phyloP scores from a whole-genome alignment of 768 basidiomycete species.

The Pholiota conissans region DNA sequence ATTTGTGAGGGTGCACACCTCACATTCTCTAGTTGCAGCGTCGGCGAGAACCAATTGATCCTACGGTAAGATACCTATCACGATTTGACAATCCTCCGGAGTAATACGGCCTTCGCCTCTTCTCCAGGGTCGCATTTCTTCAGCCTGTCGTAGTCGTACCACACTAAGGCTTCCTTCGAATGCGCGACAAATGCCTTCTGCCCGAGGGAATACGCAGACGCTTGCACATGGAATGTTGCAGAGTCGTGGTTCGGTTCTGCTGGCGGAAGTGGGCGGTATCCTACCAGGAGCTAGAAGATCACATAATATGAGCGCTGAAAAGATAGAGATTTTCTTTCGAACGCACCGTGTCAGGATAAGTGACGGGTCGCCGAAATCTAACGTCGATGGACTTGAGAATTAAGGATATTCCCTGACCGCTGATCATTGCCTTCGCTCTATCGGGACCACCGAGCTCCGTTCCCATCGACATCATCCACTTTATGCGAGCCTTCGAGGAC shows the following conservation, averaged over 20 bases:
- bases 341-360: slow-evolving; percentile 74
- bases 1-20: too few relatives aligned
- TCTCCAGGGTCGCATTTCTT: slow-evolving; percentile 65
- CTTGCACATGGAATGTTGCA: slow-evolving; percentile 48
- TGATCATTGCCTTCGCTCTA: slow-evolving; percentile 56
- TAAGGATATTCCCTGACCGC: slow-evolving; percentile 64
- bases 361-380: slow-evolving; percentile 69
- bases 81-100: slow-evolving; percentile 12
- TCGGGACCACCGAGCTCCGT: slow-evolving; percentile 58
- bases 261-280: slow-evolving; percentile 48
- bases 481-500: slow-evolving; percentile 56
- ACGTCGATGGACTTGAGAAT: slow-evolving; percentile 73
- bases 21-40: background rate
- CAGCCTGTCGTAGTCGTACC: slow-evolving; percentile 76
- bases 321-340: too few relatives aligned
- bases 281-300: slow-evolving; percentile 57
- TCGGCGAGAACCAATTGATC: background rate
- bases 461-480: slow-evolving; percentile 63
- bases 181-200: slow-evolving; percentile 66
- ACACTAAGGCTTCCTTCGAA: slow-evolving; percentile 65
- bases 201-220: slow-evolving; percentile 62
- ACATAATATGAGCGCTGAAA: slow-evolving; percentile 24
- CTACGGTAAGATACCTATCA: background rate
- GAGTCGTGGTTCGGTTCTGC: slow-evolving; percentile 29
- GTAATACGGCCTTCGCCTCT: slow-evolving; percentile 37